A percentile compares a stretch with the other conserved stretches of the same genome.
Conservation (phyloP, 164 flowering plant species). For the Tinospora cordifolia region DNA sequence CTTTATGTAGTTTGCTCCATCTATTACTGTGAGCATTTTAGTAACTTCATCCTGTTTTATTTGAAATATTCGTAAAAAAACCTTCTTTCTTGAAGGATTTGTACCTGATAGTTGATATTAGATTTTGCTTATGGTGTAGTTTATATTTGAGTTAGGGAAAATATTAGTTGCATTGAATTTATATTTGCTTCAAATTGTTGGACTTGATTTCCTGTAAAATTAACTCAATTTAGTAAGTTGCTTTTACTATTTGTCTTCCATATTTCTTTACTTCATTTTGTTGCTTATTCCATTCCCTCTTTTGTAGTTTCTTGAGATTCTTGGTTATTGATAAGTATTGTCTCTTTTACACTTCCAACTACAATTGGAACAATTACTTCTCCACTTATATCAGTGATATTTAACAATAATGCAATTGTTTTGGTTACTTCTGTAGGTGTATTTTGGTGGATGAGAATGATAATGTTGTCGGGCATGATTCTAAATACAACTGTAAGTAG, state of each 20-base stretch:
- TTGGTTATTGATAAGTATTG: background rate
- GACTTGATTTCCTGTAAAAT: no score
- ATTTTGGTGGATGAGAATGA: conserved; percentile 94
- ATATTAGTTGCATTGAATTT: no score
- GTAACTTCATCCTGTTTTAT: no score
- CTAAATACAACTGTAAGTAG: conserved; percentile 90
- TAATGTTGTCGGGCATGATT: conserved; percentile 78
- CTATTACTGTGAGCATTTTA: no score
- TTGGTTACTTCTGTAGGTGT: conserved; percentile 51
- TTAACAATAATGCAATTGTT: background rate
- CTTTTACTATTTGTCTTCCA: background rate
- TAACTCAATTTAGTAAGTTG: background rate
- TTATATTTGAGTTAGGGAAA: no score
- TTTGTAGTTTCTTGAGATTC: background rate
- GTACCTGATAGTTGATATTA: no score
- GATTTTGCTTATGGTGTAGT: no score
- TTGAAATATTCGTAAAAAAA: no score
- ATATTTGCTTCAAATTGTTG: no score
- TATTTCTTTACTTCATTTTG: background rate
- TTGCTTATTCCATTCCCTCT: background rate
- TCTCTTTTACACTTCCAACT: background rate
- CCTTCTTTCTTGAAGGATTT: no score
- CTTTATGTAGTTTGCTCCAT: no score
- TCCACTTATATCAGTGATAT: no score
- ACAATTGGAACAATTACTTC: background rate